These are phyloP conservation scores for Podospora australis DNA, from an alignment of 495 filamentous ascomycete species.

Conservation along the genomic window DNA sequence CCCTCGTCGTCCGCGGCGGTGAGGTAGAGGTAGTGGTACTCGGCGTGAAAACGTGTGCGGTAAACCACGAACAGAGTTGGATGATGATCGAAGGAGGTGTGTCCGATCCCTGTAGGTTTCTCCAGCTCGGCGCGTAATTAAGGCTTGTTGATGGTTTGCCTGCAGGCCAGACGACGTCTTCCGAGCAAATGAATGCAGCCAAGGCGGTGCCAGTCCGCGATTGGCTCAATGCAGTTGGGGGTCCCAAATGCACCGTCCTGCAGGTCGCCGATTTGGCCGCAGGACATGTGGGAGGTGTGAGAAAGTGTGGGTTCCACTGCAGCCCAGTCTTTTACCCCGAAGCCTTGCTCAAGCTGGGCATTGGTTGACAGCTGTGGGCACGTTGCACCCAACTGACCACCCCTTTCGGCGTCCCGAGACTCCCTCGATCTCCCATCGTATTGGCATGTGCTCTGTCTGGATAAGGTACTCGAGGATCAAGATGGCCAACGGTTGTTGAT, in stretches of 20 bases:
- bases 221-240: conserved; percentile 27
- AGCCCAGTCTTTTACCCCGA: conserved; percentile 24
- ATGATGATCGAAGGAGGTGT: conserved; percentile 21
- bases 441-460: neutral
- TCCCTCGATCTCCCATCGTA: neutral
- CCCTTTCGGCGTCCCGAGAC: conserved; percentile 1
- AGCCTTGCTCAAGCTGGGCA: conserved; percentile 21
- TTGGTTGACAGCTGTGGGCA: conserved; percentile 18
- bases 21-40: conserved; percentile 2
- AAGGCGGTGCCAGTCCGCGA: conserved; percentile 27
- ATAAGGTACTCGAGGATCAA: conserved; percentile 6
- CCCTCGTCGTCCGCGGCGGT: neutral
- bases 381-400: neutral
- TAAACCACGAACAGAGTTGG: conserved; percentile 14
- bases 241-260: conserved; percentile 21
- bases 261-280: conserved; percentile 35
- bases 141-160: conserved; percentile 38
- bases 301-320: conserved; percentile 26
- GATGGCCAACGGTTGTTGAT: no score
- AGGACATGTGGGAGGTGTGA: conserved; percentile 25
- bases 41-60: neutral
- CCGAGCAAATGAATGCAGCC: conserved; percentile 40
- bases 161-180: conserved; percentile 26
- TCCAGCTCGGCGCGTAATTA: conserved; percentile 45
- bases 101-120: conserved; percentile 31